Evolutionary conservation across 345 rosid species (phyloP).

Genomic region (Pelargonium nanum): DNA sequence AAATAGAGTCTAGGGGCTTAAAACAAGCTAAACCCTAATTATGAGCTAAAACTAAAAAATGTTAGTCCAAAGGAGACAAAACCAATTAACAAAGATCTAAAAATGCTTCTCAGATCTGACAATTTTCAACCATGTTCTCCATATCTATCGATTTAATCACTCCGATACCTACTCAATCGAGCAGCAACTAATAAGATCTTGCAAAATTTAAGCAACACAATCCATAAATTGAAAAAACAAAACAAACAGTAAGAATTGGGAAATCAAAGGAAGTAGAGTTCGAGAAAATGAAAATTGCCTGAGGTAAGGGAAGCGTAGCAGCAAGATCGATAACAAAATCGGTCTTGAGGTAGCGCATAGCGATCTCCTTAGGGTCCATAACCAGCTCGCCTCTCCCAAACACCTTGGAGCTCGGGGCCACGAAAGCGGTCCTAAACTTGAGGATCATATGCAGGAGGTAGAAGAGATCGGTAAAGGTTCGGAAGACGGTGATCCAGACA

Average conservation of each 20-base stretch:
- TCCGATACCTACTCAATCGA: not conserved
- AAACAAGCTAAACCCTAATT: too few species aligned
- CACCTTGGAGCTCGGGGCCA: constrained; percentile 61
- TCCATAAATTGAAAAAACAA: not conserved
- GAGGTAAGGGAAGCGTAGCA: constrained; percentile 79
- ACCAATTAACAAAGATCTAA: not conserved
- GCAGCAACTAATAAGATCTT: not conserved
- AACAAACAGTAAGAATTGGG: too few species aligned
- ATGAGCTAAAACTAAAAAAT: too few species aligned
- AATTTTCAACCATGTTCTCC: not conserved
- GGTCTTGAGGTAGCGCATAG: constrained; percentile 46
- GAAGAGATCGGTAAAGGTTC: constrained; percentile 57
- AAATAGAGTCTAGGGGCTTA: too few species aligned
- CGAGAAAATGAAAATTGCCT: constrained; percentile 23
- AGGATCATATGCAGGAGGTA: constrained; percentile 51
- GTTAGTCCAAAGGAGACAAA: too few species aligned
- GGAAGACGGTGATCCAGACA: constrained; percentile 47
- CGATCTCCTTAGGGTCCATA: constrained; percentile 65
- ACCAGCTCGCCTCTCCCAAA: constrained; percentile 88
- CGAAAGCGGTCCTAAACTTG: constrained; percentile 80
- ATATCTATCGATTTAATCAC: too few species aligned
- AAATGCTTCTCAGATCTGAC: not conserved
- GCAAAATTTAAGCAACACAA: not conserved
- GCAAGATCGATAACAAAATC: constrained; percentile 75
- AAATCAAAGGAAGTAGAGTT: not conserved